phyloP scores from a whole-genome alignment of 163 green algal species.

The Scenedesmus sp. region DNA sequence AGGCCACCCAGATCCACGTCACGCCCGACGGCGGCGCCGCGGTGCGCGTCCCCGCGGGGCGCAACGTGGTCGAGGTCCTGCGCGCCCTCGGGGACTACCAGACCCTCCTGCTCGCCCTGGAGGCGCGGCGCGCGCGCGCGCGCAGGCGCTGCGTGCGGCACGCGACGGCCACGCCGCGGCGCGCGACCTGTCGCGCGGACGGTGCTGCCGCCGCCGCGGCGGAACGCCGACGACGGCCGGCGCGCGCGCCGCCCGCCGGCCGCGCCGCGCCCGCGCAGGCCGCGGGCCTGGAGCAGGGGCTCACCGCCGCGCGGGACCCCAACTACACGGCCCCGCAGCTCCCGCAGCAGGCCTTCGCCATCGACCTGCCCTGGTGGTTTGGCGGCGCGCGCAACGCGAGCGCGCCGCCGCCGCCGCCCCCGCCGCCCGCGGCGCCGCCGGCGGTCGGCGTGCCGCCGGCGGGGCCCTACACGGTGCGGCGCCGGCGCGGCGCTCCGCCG shows the following conservation, averaged over 20 bases:
- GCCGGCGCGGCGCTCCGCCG: too few relatives aligned
- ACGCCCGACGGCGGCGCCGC: slow-evolving; percentile 13
- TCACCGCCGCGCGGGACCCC: slow-evolving; percentile 43
- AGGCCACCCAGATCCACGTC: slow-evolving; percentile 25
- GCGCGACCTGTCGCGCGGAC: neutral
- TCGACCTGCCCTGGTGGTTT: slow-evolving; percentile 59
- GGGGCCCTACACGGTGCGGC: slow-evolving; percentile 65
- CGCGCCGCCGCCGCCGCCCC: slow-evolving; percentile 44
- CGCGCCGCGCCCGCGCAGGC: slow-evolving; percentile 46
- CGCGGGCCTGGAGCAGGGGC: slow-evolving; percentile 42
- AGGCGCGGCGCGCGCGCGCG: slow-evolving; percentile 38
- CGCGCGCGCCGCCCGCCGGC: too few relatives aligned
- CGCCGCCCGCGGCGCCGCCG: slow-evolving; percentile 43
- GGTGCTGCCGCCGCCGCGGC: neutral
- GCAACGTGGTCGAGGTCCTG: slow-evolving; percentile 60
- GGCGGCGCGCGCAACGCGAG: slow-evolving; percentile 50
- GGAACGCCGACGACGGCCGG: too few relatives aligned
- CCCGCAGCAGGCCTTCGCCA: slow-evolving; percentile 47
- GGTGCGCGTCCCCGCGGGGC: slow-evolving; percentile 26
- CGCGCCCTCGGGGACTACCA: slow-evolving; percentile 49
- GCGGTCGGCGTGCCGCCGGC: slow-evolving; percentile 55
- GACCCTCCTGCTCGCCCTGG: slow-evolving; percentile 61
- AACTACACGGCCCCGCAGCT: slow-evolving; percentile 46
- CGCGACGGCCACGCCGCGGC: too few relatives aligned
- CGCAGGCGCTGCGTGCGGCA: neutral